These are phyloP conservation scores for Pezicula carpinea DNA, from an alignment of 2,329 filamentous ascomycete species.

Conservation along the genomic window DNA sequence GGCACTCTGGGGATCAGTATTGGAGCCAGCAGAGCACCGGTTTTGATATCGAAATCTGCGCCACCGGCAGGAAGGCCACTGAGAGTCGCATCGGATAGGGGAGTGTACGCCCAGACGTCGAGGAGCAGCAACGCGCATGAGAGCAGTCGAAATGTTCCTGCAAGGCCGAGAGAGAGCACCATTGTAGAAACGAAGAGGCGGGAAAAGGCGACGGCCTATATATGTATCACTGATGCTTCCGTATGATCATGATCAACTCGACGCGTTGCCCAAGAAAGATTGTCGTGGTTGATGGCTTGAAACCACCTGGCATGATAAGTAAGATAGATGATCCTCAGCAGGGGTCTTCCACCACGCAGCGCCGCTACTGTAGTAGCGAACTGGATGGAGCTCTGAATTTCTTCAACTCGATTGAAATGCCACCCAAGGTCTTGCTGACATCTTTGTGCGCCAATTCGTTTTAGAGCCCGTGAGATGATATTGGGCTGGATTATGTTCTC, in stretches of 20 bases:
- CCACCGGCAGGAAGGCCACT: slow-evolving; percentile 66
- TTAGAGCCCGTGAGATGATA: too few species aligned
- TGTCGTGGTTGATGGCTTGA: not conserved
- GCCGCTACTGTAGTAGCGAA: not conserved
- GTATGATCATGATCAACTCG: not conserved
- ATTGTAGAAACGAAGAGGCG: not conserved
- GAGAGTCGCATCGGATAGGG: slow-evolving; percentile 72
- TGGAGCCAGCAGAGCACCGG: slow-evolving; percentile 73
- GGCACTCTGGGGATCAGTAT: slow-evolving; percentile 86
- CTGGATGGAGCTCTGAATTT: not conserved
- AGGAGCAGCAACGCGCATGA: slow-evolving; percentile 10
- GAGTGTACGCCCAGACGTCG: slow-evolving; percentile 20
- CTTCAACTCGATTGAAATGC: too few species aligned
- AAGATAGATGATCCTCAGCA: not conserved
- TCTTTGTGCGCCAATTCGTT: too few species aligned
- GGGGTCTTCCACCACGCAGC: not conserved
- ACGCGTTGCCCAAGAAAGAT: not conserved
- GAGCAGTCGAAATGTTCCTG: slow-evolving; percentile 10
- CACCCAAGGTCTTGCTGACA: too few species aligned
- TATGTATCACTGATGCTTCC: not conserved
- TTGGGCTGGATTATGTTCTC: too few species aligned
- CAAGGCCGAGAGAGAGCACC: not conserved
- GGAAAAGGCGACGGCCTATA: not conserved
- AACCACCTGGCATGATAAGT: slow-evolving; percentile 2
- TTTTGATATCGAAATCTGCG: slow-evolving; percentile 72